Evolutionary conservation across 306 rosid species (phyloP).

Genomic region (Arachis hypogaea): DNA sequence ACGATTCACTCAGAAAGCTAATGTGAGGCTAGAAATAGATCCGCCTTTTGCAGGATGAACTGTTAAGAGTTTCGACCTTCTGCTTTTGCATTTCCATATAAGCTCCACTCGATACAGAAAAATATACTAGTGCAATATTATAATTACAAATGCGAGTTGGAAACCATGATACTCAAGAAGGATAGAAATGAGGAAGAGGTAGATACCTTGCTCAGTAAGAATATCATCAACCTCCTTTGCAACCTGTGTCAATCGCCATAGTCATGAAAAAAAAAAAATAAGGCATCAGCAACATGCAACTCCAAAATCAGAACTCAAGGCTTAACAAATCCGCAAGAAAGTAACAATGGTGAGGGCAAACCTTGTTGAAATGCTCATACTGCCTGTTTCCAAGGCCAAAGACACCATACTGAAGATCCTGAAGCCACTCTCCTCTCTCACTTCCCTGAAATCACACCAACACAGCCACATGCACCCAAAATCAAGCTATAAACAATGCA

Average conservation of each 20-base stretch:
- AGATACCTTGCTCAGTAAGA: conserved; percentile 74
- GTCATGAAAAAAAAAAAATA: neutral
- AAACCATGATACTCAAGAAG: conserved; percentile 15
- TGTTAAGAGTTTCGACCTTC: neutral
- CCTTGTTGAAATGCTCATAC: conserved; percentile 98
- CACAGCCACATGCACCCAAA: neutral
- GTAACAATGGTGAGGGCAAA: conserved; percentile 35
- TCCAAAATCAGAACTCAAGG: conserved; percentile 15
- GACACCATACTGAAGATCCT: conserved; percentile 81
- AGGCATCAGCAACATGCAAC: conserved; percentile 20
- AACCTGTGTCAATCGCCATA: conserved; percentile 56
- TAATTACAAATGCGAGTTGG: neutral
- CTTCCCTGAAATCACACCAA: conserved; percentile 57
- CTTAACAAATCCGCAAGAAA: conserved; percentile 25
- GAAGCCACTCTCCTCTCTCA: conserved; percentile 81
- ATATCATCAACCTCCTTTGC: conserved; percentile 70
- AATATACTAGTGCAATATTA: neutral
- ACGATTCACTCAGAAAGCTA: conserved; percentile 17
- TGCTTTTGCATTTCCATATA: neutral
- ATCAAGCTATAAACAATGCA: conserved; percentile 28
- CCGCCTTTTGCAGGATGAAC: conserved; percentile 10
- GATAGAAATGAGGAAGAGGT: conserved; percentile 22
- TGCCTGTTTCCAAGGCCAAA: conserved; percentile 99
- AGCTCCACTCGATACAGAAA: neutral
- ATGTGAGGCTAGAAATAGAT: conserved; percentile 1